These are phyloP conservation scores for Nyssa sinensis DNA, from an alignment of 148 eudicot species.

Conservation along the genomic window DNA sequence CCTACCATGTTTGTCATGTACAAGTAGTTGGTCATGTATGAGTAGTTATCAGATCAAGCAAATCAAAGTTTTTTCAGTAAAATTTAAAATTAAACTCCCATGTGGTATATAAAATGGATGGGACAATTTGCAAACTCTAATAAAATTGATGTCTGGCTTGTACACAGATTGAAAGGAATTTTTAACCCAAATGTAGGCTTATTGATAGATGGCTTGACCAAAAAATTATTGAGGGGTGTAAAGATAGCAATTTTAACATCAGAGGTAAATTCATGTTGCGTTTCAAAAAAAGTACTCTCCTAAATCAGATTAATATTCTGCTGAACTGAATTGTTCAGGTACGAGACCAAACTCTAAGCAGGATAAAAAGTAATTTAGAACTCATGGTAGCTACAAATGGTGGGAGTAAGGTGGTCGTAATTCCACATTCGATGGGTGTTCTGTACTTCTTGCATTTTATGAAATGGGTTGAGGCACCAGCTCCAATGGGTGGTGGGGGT, in stretches of 20 bases:
- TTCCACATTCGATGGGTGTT: conserved; percentile 99
- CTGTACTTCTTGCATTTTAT: conserved; percentile 92
- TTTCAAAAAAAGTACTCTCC: not conserved
- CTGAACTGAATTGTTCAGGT: conserved; percentile 48
- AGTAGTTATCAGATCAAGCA: not conserved
- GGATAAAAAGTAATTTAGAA: conserved; percentile 87
- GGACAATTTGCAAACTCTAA: not conserved
- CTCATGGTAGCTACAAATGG: conserved; percentile 92
- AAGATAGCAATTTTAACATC: not conserved
- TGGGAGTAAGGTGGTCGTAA: conserved; percentile 76
- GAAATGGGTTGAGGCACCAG: conserved; percentile 99
- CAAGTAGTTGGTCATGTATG: conserved; percentile 8
- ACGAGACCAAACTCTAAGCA: conserved; percentile 83
- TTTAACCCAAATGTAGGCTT: not conserved
- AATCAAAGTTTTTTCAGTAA: not conserved
- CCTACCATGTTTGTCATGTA: too few species aligned
- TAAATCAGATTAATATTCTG: conserved; percentile 7
- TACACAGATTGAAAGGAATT: not conserved
- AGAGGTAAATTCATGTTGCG: not conserved
- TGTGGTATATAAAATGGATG: not conserved
- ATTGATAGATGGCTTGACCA: too few species aligned
- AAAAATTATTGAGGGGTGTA: not conserved
- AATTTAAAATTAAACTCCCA: not conserved
- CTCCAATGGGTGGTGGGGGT: conserved; percentile 99
- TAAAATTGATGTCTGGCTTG: not conserved